Percentiles rank a stretch among this genome's conserved stretches.
These are phyloP conservation scores for Dalbergia cultrata DNA, from an alignment of 306 rosid species.

Conservation along the genomic window DNA sequence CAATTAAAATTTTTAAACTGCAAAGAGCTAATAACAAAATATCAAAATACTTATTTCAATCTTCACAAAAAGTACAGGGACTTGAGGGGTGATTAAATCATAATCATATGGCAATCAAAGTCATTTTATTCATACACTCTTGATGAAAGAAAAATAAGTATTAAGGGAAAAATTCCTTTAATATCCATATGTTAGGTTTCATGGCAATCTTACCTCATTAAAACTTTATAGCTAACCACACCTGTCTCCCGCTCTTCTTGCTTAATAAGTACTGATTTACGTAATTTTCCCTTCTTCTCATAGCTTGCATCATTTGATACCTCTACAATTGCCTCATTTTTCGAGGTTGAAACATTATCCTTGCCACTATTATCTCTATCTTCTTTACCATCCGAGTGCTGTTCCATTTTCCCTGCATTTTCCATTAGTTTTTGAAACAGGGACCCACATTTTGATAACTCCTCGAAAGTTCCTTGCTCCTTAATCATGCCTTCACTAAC, in stretches of 20 bases:
- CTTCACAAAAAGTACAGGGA: no score
- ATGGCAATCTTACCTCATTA: slow-evolving; percentile 62
- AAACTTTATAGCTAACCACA: slow-evolving; percentile 79
- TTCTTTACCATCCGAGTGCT: slow-evolving; percentile 52
- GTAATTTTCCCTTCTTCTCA: slow-evolving; percentile 61
- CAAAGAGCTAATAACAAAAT: no score
- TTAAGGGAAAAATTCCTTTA: slow-evolving; percentile 1
- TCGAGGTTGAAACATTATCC: slow-evolving; percentile 44
- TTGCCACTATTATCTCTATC: slow-evolving; percentile 40
- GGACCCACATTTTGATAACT: slow-evolving; percentile 69
- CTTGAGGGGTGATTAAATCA: no score
- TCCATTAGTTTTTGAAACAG: slow-evolving; percentile 92
- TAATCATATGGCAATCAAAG: not conserved
- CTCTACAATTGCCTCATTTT: slow-evolving; percentile 47
- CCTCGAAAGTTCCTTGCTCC: slow-evolving; percentile 90
- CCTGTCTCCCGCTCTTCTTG: slow-evolving; percentile 95
- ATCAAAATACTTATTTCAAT: no score
- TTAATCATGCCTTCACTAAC: slow-evolving; percentile 71
- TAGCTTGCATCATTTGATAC: slow-evolving; percentile 51
- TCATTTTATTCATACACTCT: not conserved
- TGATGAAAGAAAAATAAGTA: not conserved
- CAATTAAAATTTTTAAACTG: no score
- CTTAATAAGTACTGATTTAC: slow-evolving; percentile 74
- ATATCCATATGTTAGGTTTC: slow-evolving; percentile 2
- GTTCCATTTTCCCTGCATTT: slow-evolving; percentile 90